Base-by-base conservation (phyloP, 176 grass and related monocot species). In the Eremochloa ophiuroides region DNA sequence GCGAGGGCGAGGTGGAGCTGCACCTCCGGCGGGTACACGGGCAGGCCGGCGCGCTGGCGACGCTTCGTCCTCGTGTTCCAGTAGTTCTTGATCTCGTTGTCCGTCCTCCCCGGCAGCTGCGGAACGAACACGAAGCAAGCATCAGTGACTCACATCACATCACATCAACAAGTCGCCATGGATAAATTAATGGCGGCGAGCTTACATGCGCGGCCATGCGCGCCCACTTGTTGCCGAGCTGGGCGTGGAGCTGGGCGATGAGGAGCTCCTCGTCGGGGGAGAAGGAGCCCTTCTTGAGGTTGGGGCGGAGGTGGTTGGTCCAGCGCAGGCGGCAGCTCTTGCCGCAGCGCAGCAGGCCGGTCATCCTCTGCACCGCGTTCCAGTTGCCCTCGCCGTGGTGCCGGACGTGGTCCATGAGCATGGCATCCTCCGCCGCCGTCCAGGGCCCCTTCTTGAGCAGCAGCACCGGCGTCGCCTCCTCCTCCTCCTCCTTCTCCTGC, bases 81-180 rank as follows among this genome's bases (percentile, higher is more conserved):
- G 69, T 99, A 99, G 80, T 99, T 99, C 87, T 99, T 99, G 80
- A 99, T 96, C 91, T 99, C 97, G 73, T 99, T 99, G 62, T 99
- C 97, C 2, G 97, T 99, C 71, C 97, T 88, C n/a, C 96, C 93
- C 2, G 97, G 97, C 3, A 99, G 46, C 86, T 90, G 26, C 10
- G 7, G 40, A 38, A 33, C 20, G 18, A 55, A 40, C 5, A 8
- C 11, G 1, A 1, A 40, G 47, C 34, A 0, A 43, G 20, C 64
- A 26, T 35, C 37, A 55, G 35, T n/a, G n/a, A n/a, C n/a, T n/a
- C n/a, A n/a, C n/a, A n/a, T 55, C 50, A 55, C 50, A 55, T 58
- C 51, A 58, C 11, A 73, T 26, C 44, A 62, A 31, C 23, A 64
- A 38, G 3, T 33, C 10, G 66, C 28, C 27, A 59, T 25, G 17